phyloP scores from a whole-genome alignment of 345 rosid species.

The Heritiera littoralis region DNA sequence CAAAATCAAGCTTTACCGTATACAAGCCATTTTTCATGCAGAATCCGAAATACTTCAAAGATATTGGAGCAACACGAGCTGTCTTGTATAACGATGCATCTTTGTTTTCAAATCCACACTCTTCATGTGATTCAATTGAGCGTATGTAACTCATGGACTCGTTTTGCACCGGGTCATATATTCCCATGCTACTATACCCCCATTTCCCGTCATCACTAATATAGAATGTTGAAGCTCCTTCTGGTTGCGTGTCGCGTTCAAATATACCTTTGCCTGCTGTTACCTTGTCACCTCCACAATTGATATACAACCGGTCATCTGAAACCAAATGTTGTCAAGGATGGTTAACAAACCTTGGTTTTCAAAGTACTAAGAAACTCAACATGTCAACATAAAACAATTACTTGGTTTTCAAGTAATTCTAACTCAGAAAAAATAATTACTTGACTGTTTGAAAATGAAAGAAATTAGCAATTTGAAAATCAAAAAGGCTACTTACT shows the following conservation, averaged over 20 bases:
- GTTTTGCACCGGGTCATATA: neutral
- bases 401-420: too few relatives aligned
- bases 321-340: neutral
- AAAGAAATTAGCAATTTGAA: neutral
- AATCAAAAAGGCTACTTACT: constrained; percentile 9
- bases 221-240: constrained; percentile 14
- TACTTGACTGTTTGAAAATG: neutral
- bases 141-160: neutral
- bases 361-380: neutral
- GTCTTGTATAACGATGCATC: constrained; percentile 31
- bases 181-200: constrained; percentile 18
- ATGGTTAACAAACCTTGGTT: too few relatives aligned
- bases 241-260: constrained; percentile 6
- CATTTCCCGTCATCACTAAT: constrained; percentile 17
- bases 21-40: constrained; percentile 55
- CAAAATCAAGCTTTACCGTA: constrained; percentile 50
- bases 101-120: constrained; percentile 3
- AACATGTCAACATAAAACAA: neutral
- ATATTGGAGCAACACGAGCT: constrained; percentile 48
- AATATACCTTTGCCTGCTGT: neutral
- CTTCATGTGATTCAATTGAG: constrained; percentile 16
- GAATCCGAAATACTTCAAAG: constrained; percentile 50
- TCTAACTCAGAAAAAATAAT: too few relatives aligned
- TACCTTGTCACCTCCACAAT: constrained; percentile 18
- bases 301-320: constrained; percentile 11